Conservation (phyloP, 192 early-diverging fungal genomes). For the Lunasporangiospora selenospora region DNA sequence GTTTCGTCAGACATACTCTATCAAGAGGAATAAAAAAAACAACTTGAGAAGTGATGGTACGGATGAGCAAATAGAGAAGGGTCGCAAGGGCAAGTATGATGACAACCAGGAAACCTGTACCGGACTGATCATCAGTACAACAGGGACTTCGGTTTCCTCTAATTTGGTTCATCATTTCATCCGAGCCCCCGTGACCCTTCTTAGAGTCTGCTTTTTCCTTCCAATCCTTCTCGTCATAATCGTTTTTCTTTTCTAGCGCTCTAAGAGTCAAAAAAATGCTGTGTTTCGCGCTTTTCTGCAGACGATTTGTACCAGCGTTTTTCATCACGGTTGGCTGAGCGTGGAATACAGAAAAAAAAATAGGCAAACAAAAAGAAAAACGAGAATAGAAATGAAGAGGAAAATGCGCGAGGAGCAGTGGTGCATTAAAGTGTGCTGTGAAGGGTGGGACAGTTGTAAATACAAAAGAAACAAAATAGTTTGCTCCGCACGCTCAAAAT, state of each 20-base stretch:
- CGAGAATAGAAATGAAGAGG: too few species aligned
- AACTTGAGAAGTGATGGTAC: conserved; percentile 51
- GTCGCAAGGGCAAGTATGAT: background rate
- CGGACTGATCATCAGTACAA: too few species aligned
- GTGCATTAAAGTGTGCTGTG: conserved; percentile 41
- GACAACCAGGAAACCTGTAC: too few species aligned
- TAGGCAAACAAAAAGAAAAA: too few species aligned
- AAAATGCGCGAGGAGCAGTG: conserved; percentile 3
- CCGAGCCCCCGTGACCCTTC: too few species aligned
- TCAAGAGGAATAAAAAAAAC: conserved; percentile 51
- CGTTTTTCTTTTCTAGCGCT: conserved; percentile 48
- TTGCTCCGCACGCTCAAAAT: too few species aligned
- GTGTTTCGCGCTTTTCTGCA: conserved; percentile 41
- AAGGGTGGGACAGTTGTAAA: too few species aligned
- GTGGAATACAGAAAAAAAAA: conserved; percentile 25
- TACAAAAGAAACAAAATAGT: too few species aligned
- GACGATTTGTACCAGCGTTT: conserved; percentile 49
- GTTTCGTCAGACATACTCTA: conserved; percentile 39
- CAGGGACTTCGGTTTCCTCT: too few species aligned
- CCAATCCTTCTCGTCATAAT: conserved; percentile 34
- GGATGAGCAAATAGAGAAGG: background rate
- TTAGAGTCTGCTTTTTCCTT: conserved; percentile 8
- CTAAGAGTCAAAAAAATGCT: conserved; percentile 42
- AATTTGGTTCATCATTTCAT: too few species aligned
- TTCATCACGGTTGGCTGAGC: conserved; percentile 40